A percentile compares a stretch with the other conserved stretches of the same genome.
phyloP scores from a whole-genome alignment of 495 filamentous ascomycete genomes.

The Neurospora tetrasperma region DNA sequence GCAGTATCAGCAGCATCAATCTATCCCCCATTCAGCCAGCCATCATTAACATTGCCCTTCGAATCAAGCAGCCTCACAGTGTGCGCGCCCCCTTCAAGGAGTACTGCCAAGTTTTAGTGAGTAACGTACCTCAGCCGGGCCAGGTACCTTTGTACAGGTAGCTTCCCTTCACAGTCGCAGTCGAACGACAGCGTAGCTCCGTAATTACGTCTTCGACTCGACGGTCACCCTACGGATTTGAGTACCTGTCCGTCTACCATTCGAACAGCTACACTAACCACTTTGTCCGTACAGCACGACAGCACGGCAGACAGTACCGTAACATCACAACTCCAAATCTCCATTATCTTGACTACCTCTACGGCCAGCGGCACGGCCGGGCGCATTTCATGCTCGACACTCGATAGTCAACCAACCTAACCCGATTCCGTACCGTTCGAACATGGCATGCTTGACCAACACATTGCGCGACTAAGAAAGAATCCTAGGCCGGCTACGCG shows the following conservation, averaged over 20 bases:
- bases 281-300: background rate
- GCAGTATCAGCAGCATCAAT: background rate
- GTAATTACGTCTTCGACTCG: background rate
- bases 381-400: background rate
- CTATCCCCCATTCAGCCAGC: background rate
- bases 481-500: background rate
- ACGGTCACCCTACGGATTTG: background rate
- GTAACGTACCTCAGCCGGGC: background rate
- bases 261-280: background rate
- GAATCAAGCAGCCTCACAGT: background rate
- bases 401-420: background rate
- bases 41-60: background rate
- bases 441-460: constrained; percentile 1
- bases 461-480: constrained; percentile 1
- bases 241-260: background rate
- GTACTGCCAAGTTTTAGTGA: background rate
- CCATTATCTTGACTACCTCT: background rate
- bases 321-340: background rate
- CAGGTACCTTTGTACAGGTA: background rate
- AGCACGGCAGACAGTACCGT: background rate
- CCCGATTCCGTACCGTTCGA: background rate
- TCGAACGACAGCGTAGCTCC: background rate
- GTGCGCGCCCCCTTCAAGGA: background rate
- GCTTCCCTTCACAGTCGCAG: background rate
- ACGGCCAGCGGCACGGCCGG: background rate